Conservation (phyloP, 2,329 filamentous ascomycete genomes). For the Daldinia sp. region DNA sequence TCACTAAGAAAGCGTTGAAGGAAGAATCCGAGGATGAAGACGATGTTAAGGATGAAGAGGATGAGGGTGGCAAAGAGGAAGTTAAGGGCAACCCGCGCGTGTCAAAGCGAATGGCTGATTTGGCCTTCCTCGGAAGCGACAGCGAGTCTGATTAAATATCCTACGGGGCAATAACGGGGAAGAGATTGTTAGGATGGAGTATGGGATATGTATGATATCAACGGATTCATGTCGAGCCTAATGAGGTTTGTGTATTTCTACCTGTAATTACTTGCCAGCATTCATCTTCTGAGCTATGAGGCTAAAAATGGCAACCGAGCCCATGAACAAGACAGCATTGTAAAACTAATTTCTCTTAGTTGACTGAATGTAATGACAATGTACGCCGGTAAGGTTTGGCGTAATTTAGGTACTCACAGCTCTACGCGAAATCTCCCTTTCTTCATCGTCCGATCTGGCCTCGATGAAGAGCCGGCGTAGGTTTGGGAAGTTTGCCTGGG, state of each 20-base stretch:
- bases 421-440: slow-evolving; percentile 92
- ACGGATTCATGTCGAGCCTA: slow-evolving; percentile 8
- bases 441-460: slow-evolving; percentile 90
- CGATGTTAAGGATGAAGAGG: slow-evolving; percentile 53
- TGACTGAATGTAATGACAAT: neutral
- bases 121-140: slow-evolving; percentile 77
- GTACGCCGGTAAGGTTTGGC: neutral
- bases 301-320: slow-evolving; percentile 94
- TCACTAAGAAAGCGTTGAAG: slow-evolving; percentile 54
- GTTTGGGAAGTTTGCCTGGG: slow-evolving; percentile 85
- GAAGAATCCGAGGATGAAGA: slow-evolving; percentile 53
- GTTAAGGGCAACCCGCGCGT: slow-evolving; percentile 52
- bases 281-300: slow-evolving; percentile 90
- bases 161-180: slow-evolving; percentile 6
- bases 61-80: slow-evolving; percentile 48
- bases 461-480: slow-evolving; percentile 96
- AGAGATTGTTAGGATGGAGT: neutral
- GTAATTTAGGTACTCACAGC: slow-evolving; percentile 75
- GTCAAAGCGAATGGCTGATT: slow-evolving; percentile 62
- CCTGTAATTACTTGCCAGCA: slow-evolving; percentile 53
- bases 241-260: slow-evolving; percentile 1
- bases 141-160: slow-evolving; percentile 69
- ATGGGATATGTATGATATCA: neutral
- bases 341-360: slow-evolving; percentile 78
- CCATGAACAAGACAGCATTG: slow-evolving; percentile 96